Conservation (phyloP, 2,329 filamentous ascomycete species). For the Chaetomium sp. region DNA sequence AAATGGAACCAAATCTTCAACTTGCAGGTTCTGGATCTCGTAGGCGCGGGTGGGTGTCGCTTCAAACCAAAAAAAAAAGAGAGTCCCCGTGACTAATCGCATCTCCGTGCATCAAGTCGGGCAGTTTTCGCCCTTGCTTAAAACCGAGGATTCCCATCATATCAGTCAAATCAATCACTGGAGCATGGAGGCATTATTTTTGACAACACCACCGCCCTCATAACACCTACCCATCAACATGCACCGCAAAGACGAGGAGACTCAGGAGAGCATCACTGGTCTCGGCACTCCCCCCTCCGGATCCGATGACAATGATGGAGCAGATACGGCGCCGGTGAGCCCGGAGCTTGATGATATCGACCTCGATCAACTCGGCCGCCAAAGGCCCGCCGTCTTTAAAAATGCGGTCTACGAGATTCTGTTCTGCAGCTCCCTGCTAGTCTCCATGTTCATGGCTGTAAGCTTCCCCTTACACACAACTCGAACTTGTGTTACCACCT, state of each 20-base stretch:
- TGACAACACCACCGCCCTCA: neutral
- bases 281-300: neutral
- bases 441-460: slow-evolving; percentile 64
- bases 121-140: neutral
- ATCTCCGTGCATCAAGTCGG: neutral
- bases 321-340: no score
- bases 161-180: no score
- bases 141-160: neutral
- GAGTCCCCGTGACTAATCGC: slow-evolving; percentile 11
- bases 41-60: neutral
- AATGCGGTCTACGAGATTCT: slow-evolving; percentile 58
- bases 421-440: slow-evolving; percentile 64
- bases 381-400: slow-evolving; percentile 60
- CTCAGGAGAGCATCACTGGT: neutral
- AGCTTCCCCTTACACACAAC: slow-evolving; percentile 31
- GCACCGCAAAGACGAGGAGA: slow-evolving; percentile 4
- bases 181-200: neutral
- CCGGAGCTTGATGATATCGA: slow-evolving; percentile 33
- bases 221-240: neutral
- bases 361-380: slow-evolving; percentile 63
- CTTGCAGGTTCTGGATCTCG: slow-evolving; percentile 6
- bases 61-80: neutral
- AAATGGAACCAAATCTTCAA: slow-evolving; percentile 24
- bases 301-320: slow-evolving; percentile 7
- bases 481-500: no score